A percentile compares a stretch with the other conserved stretches of the same genome.
phyloP scores from a whole-genome alignment of 1,139 yeast species.

The Saccharomyces hybrid region DNA sequence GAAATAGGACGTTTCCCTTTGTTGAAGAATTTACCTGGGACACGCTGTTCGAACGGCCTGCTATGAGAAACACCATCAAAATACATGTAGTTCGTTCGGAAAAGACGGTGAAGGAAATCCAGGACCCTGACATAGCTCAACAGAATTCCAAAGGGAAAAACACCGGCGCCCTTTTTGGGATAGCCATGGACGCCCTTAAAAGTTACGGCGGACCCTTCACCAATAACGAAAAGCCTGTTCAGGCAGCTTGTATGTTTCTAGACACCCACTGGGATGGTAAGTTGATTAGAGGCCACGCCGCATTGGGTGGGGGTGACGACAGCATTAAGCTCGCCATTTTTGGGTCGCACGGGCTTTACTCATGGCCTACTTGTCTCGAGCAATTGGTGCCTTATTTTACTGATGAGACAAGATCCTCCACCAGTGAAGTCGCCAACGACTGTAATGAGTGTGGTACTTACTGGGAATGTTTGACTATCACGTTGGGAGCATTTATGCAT shows the following conservation, averaged over 20 bases:
- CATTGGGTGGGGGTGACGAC: slow-evolving; percentile 80
- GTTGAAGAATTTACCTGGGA: slow-evolving; percentile 56
- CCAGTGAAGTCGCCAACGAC: slow-evolving; percentile 78
- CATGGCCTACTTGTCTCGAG: slow-evolving; percentile 80
- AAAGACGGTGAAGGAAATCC: slow-evolving; percentile 58
- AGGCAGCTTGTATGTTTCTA: slow-evolving; percentile 76
- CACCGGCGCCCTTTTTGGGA: slow-evolving; percentile 66
- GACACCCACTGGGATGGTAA: slow-evolving; percentile 77
- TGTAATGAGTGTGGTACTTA: slow-evolving; percentile 73
- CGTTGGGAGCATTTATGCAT: slow-evolving; percentile 91
- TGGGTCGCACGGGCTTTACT: slow-evolving; percentile 86
- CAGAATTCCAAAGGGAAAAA: slow-evolving; percentile 69
- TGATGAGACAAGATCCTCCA: slow-evolving; percentile 59
- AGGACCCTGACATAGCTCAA: slow-evolving; percentile 78
- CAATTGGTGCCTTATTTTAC: slow-evolving; percentile 59
- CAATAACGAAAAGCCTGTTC: slow-evolving; percentile 44
- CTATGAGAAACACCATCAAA: slow-evolving; percentile 56
- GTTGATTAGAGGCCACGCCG: slow-evolving; percentile 81
- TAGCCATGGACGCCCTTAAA: slow-evolving; percentile 66
- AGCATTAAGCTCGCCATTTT: slow-evolving; percentile 74
- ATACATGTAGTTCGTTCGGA: slow-evolving; percentile 66
- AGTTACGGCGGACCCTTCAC: slow-evolving; percentile 49
- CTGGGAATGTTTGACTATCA: slow-evolving; percentile 84
- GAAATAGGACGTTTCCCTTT: slow-evolving; percentile 71
- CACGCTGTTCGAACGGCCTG: slow-evolving; percentile 39